These are phyloP conservation scores for Zalaria obscura DNA, from an alignment of 2,329 filamentous ascomycete species.

Conservation along the genomic window DNA sequence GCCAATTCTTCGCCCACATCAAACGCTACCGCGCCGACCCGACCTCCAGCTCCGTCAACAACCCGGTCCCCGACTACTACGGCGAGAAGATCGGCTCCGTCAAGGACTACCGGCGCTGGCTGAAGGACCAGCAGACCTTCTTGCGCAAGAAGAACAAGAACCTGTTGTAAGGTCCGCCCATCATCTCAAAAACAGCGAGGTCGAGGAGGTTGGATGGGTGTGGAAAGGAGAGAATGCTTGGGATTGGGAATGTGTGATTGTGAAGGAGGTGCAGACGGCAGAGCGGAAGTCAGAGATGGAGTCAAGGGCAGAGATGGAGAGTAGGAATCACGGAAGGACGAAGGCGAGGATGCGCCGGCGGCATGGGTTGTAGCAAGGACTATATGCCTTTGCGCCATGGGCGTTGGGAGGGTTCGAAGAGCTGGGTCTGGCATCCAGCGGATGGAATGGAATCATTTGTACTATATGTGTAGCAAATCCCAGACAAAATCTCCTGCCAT, in stretches of 20 bases:
- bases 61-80: constrained; percentile 95
- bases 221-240: neutral
- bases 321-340: too few relatives aligned
- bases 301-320: too few relatives aligned
- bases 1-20: constrained; percentile 81
- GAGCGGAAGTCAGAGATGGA: too few relatives aligned
- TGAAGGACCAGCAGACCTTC: constrained; percentile 95
- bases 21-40: constrained; percentile 89
- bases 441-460: too few relatives aligned
- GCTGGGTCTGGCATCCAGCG: too few relatives aligned
- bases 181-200: neutral
- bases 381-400: too few relatives aligned
- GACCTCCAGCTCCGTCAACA: constrained; percentile 71
- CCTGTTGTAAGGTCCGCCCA: constrained; percentile 34
- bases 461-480: too few relatives aligned
- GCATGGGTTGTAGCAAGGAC: too few relatives aligned
- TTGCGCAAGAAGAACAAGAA: constrained; percentile 68
- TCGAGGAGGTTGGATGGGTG: neutral
- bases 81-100: constrained; percentile 97
- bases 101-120: constrained; percentile 79
- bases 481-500: too few relatives aligned
- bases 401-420: too few relatives aligned
- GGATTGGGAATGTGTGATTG: neutral
- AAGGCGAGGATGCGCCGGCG: too few relatives aligned
- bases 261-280: neutral